These are phyloP conservation scores for Bigelowiella natans DNA, from an alignment of 78 protist species.

Conservation along the genomic window DNA sequence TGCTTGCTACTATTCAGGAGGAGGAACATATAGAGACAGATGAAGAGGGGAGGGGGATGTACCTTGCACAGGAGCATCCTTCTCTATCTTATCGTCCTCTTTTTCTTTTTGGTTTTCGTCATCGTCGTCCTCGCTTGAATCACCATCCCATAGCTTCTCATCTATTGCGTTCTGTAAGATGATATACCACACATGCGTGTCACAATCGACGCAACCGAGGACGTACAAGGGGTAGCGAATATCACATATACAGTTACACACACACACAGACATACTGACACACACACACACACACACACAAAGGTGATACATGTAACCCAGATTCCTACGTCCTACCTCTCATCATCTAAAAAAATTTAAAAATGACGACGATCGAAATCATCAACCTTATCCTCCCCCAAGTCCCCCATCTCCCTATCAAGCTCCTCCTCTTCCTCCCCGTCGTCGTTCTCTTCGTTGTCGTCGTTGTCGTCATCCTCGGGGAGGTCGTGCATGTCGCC, in stretches of 20 bases:
- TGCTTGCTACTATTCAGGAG: no score
- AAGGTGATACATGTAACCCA: no score
- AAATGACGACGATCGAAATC: neutral
- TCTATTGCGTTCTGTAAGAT: constrained; percentile 59
- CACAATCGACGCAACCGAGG: no score
- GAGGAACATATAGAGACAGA: no score
- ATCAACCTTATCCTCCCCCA: neutral
- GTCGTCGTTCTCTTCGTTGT: neutral
- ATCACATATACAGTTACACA: neutral
- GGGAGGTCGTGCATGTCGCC: constrained; percentile 66
- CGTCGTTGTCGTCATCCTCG: constrained; percentile 42
- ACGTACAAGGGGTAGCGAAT: no score
- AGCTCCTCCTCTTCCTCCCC: neutral
- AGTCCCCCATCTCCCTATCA: constrained; percentile 53
- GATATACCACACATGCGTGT: constrained; percentile 35
- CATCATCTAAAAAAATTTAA: no score
- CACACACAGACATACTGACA: neutral
- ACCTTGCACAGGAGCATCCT: neutral
- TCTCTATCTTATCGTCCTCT: neutral
- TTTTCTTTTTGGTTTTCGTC: neutral
- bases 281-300: neutral
- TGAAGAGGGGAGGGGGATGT: no score
- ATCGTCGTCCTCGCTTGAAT: neutral
- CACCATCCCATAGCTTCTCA: constrained; percentile 61
- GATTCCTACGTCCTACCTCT: no score